Base-by-base conservation (phyloP, 441 rosid species). In the Adansonia rubrostipa region DNA sequence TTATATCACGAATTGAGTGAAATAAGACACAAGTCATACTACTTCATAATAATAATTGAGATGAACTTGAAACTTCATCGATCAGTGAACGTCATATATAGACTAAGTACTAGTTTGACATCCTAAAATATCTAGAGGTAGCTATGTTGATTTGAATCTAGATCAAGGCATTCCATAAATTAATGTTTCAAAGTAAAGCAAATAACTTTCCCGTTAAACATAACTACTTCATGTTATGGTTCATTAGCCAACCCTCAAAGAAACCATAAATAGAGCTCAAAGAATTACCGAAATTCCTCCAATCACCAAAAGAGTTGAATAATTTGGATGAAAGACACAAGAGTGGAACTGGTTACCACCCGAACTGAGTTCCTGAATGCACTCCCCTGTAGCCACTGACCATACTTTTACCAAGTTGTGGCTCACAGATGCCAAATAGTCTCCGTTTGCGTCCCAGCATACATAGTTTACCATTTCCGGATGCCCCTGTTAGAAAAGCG, bases 391-490 rank as follows among this genome's bases (percentile, higher is more conserved):
- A 48, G 70, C 22, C 74, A 89, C 33, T 47, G 92, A 89, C 97
- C 95, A 93, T 53, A 93, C 56, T 80, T 86, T 88, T 24, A 93
- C 93, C 84, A 78, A 79, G 85, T 84, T 88, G 77, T 86, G 83
- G 75, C 93, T 88, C 9, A 91, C 92, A 36, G 91, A 86, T 58
- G 97, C 97, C 84, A 92, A 71, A 74, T 69, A 71, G 73, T 90
- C 89, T 76, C 97, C 95, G 63, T 6, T 84, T 65, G 88, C 83
- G 82, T 91, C 90, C 97, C 97, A 92, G 74, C 89, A 90, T 54
- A 91, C 79, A 80, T 82, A 91, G 78, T 84, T 87, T 24, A 92
- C 87, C 85, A 83, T 77, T 66, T 88, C 90, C 14, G 87, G 66
- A 48, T 90, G 91, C 17, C 92, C 93, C 93, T 88, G 85, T 40